A percentile compares a stretch with the other conserved stretches of the same genome.
Evolutionary conservation across 306 rosid species (phyloP).

Genomic region (Trichosanthes cucumerina): DNA sequence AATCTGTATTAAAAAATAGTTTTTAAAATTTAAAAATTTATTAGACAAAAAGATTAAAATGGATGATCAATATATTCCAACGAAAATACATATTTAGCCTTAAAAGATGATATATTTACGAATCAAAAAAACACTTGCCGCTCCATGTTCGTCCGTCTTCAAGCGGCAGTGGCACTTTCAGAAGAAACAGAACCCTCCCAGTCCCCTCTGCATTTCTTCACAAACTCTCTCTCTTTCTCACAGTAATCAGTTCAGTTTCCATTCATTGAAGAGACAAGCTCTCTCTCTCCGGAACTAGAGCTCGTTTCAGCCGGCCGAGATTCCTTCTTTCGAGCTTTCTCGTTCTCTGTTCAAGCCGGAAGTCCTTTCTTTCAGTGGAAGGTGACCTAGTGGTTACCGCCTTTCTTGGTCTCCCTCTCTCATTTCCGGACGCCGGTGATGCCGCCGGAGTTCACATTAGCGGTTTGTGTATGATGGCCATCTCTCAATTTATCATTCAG

Average conservation of each 20-base stretch:
- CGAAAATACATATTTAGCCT: not conserved
- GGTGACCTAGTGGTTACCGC: not conserved
- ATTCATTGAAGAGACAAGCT: not conserved
- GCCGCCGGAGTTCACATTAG: not conserved
- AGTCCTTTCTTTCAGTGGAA: not conserved
- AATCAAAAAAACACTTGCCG: constrained; percentile 1
- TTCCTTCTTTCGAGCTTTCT: not conserved
- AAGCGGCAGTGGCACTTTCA: not conserved
- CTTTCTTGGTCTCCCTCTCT: not conserved
- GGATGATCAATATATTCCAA: no score
- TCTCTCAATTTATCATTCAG: not conserved
- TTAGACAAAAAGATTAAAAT: no score
- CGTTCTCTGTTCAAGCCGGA: not conserved
- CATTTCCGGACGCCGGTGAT: not conserved
- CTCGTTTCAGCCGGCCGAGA: not conserved
- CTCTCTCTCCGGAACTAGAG: not conserved
- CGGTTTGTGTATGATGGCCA: not conserved
- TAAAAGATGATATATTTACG: not conserved
- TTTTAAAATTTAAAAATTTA: no score
- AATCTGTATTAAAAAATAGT: no score
- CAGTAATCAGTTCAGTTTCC: not conserved
- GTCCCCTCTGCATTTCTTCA: not conserved
- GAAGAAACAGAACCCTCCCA: not conserved
- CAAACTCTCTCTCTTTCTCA: not conserved
- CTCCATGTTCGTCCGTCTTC: constrained; percentile 2